Evolutionary conservation across 2,329 filamentous ascomycete species (phyloP), one percentile per base, ranked within the genome.

Genomic region (Pseudogymnoascus sp.): DNA sequence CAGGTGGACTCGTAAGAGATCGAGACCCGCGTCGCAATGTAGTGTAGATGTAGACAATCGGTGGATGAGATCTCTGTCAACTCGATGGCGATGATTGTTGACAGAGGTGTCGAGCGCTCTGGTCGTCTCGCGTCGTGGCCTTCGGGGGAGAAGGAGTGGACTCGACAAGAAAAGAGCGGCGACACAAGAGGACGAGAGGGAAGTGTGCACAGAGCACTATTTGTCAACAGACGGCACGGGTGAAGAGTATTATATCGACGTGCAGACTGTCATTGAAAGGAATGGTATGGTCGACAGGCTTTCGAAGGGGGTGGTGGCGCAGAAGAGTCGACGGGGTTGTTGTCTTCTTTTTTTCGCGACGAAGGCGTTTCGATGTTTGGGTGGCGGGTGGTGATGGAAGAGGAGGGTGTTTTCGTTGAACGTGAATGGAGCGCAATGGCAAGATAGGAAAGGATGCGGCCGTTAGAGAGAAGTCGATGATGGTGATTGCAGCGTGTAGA

Each of bases 101-200:
- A 48, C 42, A 65, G 67, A 65, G 66, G 66, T 64, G 64, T 63
- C 64, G 67, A 67, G 62, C 27, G 21, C 64, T 29, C 45, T 39
- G 37, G 25, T 62, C 60, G 63, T 62, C 52, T 65, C 65, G 65
- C 60, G 45, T 63, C 37, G 60, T 25, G 64, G 45, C 61, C 36
- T 37, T 55, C 36, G 52, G 62, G 31, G 55, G 58, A 58, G 45
- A 61, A 60, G 60, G 45, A 61, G 60, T 63, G 58, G 36, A 60
- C 52, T 62, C 59, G 61, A 63, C 62, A 29, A 55, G 37, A 64
- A 62, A 58, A n/a, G 60, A 65, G 60, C 5, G 42, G 42, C 42
- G 62, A 60, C 39, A 66, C 60, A 58, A 33, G 15, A 59, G 36
- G 61, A 60, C 60, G 60, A 4, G 12, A 45, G 60, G 6, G 12